A percentile compares a stretch with the other conserved stretches of the same genome.
These are phyloP conservation scores for Scheffersomyces illinoinensis DNA, from an alignment of 1,139 yeast species.

Conservation along the genomic window DNA sequence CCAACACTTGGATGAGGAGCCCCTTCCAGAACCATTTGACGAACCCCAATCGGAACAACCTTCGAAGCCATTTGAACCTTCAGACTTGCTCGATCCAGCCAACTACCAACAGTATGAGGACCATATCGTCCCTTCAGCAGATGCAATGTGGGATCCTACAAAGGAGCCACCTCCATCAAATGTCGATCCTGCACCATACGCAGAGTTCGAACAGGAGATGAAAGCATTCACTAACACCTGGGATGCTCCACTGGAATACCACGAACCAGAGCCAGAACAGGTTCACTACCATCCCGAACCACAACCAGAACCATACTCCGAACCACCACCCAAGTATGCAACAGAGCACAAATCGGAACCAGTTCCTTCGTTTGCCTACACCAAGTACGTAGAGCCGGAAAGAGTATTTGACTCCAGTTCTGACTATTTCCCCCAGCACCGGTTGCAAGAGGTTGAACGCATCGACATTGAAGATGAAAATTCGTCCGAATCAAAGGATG, in stretches of 20 bases:
- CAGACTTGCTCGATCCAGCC: conserved; percentile 29
- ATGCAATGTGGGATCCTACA: conserved; percentile 43
- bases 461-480: conserved; percentile 2
- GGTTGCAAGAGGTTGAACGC: conserved; percentile 11
- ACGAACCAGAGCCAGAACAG: neutral
- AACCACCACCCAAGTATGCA: conserved; percentile 5
- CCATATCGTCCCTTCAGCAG: conserved; percentile 20
- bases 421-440: conserved; percentile 33
- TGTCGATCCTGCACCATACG: conserved; percentile 13
- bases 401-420: conserved; percentile 29
- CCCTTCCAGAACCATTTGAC: conserved; percentile 2
- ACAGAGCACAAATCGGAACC: neutral
- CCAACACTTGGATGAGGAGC: neutral
- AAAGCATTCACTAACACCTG: conserved; percentile 17
- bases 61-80: conserved; percentile 12
- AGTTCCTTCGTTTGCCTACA: conserved; percentile 5
- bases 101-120: conserved; percentile 27
- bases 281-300: neutral
- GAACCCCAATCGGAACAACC: conserved; percentile 5
- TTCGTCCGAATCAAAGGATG: conserved; percentile 1
- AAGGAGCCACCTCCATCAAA: conserved; percentile 31
- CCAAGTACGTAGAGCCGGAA: conserved; percentile 21
- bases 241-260: conserved; percentile 18
- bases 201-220: conserved; percentile 12
- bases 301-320: neutral